A percentile compares a stretch with the other conserved stretches of the same genome.
These are phyloP conservation scores for Hemisphaericaspora subhashii DNA, from an alignment of 1,139 yeast genomes.

Conservation along the genomic window DNA sequence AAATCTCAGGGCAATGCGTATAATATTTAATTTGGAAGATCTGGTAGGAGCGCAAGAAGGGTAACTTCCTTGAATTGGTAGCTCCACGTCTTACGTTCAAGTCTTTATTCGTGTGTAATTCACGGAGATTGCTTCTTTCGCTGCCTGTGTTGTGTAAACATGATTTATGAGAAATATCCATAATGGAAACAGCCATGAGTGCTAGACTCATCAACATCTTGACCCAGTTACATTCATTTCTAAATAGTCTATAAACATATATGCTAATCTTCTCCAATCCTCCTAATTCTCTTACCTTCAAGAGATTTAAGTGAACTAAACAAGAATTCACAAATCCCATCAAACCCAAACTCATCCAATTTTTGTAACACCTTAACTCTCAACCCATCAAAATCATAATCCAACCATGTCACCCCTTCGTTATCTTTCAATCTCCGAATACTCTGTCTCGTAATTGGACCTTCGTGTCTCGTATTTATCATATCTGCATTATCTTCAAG, in stretches of 20 bases:
- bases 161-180: too few species aligned
- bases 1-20: too few species aligned
- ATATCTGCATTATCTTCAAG: constrained; percentile 43
- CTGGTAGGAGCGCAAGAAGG: too few species aligned
- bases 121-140: too few species aligned
- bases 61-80: too few species aligned
- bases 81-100: too few species aligned
- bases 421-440: constrained; percentile 22
- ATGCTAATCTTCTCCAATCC: neutral
- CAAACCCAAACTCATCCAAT: constrained; percentile 37
- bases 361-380: constrained; percentile 36
- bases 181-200: too few species aligned
- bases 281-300: constrained; percentile 21
- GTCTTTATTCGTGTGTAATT: too few species aligned
- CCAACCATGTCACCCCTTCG: constrained; percentile 29
- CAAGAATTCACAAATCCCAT: constrained; percentile 45
- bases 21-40: too few species aligned
- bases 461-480: constrained; percentile 40
- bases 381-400: constrained; percentile 35
- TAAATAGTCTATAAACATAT: too few species aligned
- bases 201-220: neutral
- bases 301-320: constrained; percentile 49
- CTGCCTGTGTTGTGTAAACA: too few species aligned
- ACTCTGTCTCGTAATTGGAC: constrained; percentile 42
- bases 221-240: neutral